These are phyloP conservation scores for Solidago caesia DNA, from an alignment of 129 eudicot species.

Conservation along the genomic window DNA sequence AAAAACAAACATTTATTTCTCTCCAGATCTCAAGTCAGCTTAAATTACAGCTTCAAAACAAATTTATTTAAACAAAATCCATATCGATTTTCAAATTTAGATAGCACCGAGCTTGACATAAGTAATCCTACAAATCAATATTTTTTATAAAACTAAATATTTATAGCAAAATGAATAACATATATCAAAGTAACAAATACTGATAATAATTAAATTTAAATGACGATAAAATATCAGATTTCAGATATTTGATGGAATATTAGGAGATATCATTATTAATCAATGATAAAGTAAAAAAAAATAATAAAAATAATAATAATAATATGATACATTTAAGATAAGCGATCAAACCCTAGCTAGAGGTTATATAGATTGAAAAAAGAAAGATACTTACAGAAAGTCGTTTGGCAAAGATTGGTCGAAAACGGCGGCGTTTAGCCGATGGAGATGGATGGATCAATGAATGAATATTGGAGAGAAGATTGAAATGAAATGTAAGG, in stretches of 20 bases:
- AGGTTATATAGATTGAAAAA: neutral
- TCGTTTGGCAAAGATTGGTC: conserved; percentile 25
- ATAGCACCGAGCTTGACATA: neutral
- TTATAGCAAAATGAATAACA: neutral
- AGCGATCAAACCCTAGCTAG: conserved; percentile 30
- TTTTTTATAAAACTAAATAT: neutral
- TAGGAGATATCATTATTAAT: conserved; percentile 1
- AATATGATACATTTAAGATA: neutral
- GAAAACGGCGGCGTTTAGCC: conserved; percentile 17
- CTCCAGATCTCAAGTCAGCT: conserved; percentile 12
- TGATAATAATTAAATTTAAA: neutral
- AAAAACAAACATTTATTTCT: neutral
- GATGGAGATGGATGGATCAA: conserved; percentile 27
- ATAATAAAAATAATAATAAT: neutral
- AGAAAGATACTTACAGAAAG: conserved; percentile 22
- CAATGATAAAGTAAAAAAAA: neutral
- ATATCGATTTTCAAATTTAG: neutral
- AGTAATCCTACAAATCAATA: conserved; percentile 7
- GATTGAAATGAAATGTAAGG: conserved; percentile 19
- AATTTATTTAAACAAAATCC: neutral
- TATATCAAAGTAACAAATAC: neutral
- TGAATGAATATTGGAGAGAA: neutral
- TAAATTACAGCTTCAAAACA: neutral
- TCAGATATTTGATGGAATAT: neutral
- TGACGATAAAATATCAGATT: neutral